These are phyloP conservation scores for Wickerhamomyces ciferrii DNA, from an alignment of 805 yeast species.

Conservation along the genomic window DNA sequence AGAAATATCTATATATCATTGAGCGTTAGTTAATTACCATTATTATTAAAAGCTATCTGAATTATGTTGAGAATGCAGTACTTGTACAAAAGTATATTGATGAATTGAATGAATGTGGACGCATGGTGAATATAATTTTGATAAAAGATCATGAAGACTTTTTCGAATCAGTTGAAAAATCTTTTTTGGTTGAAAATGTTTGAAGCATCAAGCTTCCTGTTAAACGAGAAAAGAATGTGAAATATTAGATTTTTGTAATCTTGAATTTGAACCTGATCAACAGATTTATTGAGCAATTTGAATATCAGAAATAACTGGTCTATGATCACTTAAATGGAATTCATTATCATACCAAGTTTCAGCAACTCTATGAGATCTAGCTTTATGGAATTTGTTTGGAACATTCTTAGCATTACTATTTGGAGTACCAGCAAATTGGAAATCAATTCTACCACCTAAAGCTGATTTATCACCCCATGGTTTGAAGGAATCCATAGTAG, in stretches of 20 bases:
- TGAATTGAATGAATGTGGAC: not conserved
- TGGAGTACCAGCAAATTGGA: conserved; percentile 26
- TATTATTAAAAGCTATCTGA: not conserved
- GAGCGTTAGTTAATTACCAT: not conserved
- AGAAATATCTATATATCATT: not conserved
- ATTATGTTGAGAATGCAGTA: not conserved
- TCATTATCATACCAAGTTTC: conserved; percentile 29
- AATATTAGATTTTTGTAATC: too few species aligned
- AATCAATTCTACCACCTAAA: conserved; percentile 33
- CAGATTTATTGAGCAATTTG: not conserved
- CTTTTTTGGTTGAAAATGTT: too few species aligned
- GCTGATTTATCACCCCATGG: conserved; percentile 12
- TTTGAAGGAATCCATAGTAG: conserved; percentile 37
- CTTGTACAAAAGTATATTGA: not conserved
- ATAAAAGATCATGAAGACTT: too few species aligned
- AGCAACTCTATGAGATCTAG: conserved; percentile 25
- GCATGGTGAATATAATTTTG: not conserved
- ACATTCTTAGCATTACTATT: conserved; percentile 6
- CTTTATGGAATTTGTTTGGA: conserved; percentile 14
- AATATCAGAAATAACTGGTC: conserved; percentile 29
- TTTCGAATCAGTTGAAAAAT: too few species aligned
- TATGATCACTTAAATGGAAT: conserved; percentile 34
- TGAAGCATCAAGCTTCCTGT: not conserved
- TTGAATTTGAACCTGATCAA: not conserved
- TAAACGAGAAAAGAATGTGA: not conserved